phyloP scores from a whole-genome alignment of 1,139 yeast genomes.

The Taiozyma sp. region DNA sequence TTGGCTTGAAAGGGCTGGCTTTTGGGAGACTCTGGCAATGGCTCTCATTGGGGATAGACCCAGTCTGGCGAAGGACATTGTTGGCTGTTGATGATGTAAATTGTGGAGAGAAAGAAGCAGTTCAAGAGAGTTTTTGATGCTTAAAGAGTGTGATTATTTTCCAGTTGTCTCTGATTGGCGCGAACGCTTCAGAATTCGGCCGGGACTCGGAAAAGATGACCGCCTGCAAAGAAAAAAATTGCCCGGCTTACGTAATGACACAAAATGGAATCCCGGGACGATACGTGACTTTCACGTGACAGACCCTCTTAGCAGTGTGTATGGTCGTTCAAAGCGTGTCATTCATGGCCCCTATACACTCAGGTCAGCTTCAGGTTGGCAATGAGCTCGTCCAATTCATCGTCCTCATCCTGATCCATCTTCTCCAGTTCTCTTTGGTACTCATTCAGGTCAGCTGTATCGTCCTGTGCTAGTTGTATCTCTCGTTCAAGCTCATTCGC shows the following conservation, averaged over 20 bases:
- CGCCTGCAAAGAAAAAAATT: background rate
- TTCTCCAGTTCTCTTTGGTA: constrained; percentile 6
- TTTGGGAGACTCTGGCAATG: constrained; percentile 1
- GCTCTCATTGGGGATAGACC: constrained; percentile 5
- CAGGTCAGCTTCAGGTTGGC: constrained; percentile 3
- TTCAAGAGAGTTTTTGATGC: constrained; percentile 3
- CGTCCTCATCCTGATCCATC: constrained; percentile 2
- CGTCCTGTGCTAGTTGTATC: background rate
- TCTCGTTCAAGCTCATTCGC: background rate
- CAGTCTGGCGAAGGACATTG: constrained; percentile 6
- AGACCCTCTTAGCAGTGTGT: no score
- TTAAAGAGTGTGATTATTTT: constrained; percentile 14
- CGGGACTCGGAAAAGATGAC: constrained; percentile 15
- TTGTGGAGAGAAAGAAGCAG: background rate
- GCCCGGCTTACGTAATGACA: background rate
- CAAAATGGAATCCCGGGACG: background rate
- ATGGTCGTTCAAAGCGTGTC: no score
- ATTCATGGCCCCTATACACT: background rate
- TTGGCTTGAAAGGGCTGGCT: constrained; percentile 1
- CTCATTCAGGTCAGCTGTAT: background rate
- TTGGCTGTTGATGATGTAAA: background rate
- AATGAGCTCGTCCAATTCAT: constrained; percentile 6
- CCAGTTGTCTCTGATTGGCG: constrained; percentile 18
- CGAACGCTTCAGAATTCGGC: constrained; percentile 4
- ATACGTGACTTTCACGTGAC: background rate